Evolutionary conservation across 257 asterid genomes (phyloP).

Genomic region (Solanum gandarillasii): DNA sequence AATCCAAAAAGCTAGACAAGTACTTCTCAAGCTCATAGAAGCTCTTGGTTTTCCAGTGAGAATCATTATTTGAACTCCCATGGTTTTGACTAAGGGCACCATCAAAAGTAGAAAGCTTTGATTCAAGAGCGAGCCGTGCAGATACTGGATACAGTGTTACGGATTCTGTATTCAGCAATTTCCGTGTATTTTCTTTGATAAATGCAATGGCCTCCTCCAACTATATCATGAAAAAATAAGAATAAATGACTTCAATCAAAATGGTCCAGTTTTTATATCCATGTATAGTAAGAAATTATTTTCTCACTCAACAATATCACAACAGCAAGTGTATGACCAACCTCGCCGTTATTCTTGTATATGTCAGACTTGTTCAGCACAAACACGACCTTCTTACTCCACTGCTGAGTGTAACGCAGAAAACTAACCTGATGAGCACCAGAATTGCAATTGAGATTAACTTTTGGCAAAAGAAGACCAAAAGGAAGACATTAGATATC

Average conservation of each 20-base stretch:
- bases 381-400: slow-evolving; percentile 83
- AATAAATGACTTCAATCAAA: slow-evolving; percentile 1
- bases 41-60: slow-evolving; percentile 44
- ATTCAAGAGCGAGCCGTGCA: slow-evolving; percentile 81
- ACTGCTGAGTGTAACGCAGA: slow-evolving; percentile 91
- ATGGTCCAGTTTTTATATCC: not conserved
- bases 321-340: slow-evolving; percentile 20
- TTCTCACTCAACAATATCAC: slow-evolving; percentile 6
- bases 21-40: slow-evolving; percentile 69
- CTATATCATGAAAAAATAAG: slow-evolving; percentile 29
- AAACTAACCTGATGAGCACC: slow-evolving; percentile 57
- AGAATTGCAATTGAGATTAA: slow-evolving; percentile 9
- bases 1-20: slow-evolving; percentile 75
- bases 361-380: slow-evolving; percentile 90
- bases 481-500: not conserved
- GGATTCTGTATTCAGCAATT: slow-evolving; percentile 64
- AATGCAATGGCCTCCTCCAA: slow-evolving; percentile 75
- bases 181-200: slow-evolving; percentile 68
- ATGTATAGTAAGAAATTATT: not conserved
- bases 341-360: slow-evolving; percentile 66
- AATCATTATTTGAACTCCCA: slow-evolving; percentile 14
- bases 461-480: slow-evolving; percentile 7
- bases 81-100: slow-evolving; percentile 22
- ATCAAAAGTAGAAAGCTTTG: slow-evolving; percentile 51
- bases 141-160: slow-evolving; percentile 74